Evolutionary conservation across 2,329 filamentous ascomycete species (phyloP).

Genomic region (Pseudogymnoascus pannorum): DNA sequence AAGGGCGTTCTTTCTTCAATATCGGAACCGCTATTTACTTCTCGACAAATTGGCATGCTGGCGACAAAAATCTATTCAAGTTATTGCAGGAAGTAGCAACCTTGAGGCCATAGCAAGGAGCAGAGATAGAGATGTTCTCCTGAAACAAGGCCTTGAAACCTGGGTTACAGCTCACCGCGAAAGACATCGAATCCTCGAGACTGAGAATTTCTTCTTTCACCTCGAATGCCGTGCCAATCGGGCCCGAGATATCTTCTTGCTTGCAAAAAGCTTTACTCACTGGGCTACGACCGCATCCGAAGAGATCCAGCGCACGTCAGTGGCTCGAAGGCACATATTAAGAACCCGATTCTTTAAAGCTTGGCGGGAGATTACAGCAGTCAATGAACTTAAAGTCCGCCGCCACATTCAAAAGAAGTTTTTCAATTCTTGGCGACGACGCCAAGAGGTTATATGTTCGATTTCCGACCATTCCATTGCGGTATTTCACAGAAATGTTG

Average conservation of each 20-base stretch:
- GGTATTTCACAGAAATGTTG: conserved; percentile 26
- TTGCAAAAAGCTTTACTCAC: conserved; percentile 57
- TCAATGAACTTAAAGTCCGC: conserved; percentile 37
- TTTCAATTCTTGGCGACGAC: conserved; percentile 39
- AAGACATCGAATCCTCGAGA: conserved; percentile 29
- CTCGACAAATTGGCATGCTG: conserved; percentile 15
- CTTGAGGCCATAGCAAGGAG: conserved; percentile 39
- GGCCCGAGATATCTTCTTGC: conserved; percentile 58
- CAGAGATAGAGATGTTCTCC: conserved; percentile 42
- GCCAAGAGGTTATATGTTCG: conserved; percentile 19
- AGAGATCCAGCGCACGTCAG: conserved; percentile 57
- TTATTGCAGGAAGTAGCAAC: conserved; percentile 30
- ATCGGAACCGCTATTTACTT: conserved; percentile 3
- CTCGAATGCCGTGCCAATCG: conserved; percentile 53
- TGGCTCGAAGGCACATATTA: conserved; percentile 64
- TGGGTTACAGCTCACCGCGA: conserved; percentile 36
- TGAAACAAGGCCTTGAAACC: conserved; percentile 44
- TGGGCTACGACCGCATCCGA: conserved; percentile 62
- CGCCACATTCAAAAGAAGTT: conserved; percentile 47
- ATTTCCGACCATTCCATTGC: conserved; percentile 25
- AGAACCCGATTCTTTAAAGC: conserved; percentile 61
- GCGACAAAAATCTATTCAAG: conserved; percentile 25
- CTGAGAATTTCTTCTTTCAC: conserved; percentile 45
- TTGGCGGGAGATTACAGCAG: conserved; percentile 56
- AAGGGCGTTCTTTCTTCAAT: not conserved